Conservation (phyloP, 2,329 filamentous ascomycete genomes). For the Fusarium buxicola region DNA sequence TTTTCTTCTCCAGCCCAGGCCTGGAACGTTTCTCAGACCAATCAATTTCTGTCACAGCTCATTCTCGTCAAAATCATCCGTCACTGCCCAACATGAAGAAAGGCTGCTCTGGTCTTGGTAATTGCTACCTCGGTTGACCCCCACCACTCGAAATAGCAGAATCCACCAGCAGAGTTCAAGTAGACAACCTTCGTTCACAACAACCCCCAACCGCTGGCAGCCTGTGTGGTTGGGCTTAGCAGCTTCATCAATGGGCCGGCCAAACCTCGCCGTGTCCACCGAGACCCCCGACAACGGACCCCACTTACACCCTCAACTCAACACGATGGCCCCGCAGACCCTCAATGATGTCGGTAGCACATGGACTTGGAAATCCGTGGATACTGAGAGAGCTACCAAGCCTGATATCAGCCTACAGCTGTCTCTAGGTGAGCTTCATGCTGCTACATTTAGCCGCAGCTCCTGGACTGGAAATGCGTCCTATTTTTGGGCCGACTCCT, state of each 20-base stretch:
- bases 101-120: slow-evolving; percentile 34
- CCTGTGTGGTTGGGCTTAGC: slow-evolving; percentile 17
- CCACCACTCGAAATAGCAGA: slow-evolving; percentile 16
- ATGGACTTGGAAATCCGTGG: slow-evolving; percentile 37
- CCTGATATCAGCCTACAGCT: not conserved
- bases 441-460: slow-evolving; percentile 31
- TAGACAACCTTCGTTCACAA: slow-evolving; percentile 17
- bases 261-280: slow-evolving; percentile 38
- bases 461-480: slow-evolving; percentile 3
- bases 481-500: not conserved
- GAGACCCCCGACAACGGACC: slow-evolving; percentile 16
- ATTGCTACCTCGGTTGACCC: slow-evolving; percentile 22
- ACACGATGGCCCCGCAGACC: slow-evolving; percentile 23
- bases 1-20: no score
- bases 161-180: slow-evolving; percentile 21
- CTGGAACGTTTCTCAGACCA: not conserved
- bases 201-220: slow-evolving; percentile 27
- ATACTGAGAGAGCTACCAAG: slow-evolving; percentile 10
- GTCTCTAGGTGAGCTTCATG: not conserved
- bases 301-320: slow-evolving; percentile 16
- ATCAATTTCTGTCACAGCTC: not conserved
- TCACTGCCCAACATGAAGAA: slow-evolving; percentile 15
- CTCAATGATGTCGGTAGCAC: slow-evolving; percentile 41
- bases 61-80: slow-evolving; percentile 12
- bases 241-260: slow-evolving; percentile 25